Percentiles rank a stretch among this genome's conserved stretches.
phyloP scores from a whole-genome alignment of 306 rosid species.

The Medicago lupulina region DNA sequence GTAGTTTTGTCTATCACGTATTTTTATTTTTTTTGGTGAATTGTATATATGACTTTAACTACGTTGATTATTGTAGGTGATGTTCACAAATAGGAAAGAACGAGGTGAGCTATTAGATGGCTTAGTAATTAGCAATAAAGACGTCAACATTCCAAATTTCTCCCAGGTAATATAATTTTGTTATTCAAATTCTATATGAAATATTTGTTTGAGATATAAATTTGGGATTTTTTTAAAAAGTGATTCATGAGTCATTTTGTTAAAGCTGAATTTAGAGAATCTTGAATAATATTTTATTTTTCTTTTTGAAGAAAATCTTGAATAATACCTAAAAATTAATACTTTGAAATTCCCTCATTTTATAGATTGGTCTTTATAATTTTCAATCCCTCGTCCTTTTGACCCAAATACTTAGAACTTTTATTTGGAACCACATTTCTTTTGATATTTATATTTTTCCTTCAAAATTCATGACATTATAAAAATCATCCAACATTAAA shows the following conservation, averaged over 20 bases:
- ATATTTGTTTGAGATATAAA: no score
- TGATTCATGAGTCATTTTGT: background rate
- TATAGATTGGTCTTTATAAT: no score
- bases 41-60: background rate
- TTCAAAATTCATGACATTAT: background rate
- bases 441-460: background rate
- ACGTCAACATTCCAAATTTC: constrained; percentile 58
- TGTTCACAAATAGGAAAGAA: constrained; percentile 89
- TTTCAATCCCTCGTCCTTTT: background rate
- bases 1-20: no score
- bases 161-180: constrained; percentile 57
- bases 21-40: no score
- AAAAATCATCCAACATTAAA: background rate
- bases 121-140: constrained; percentile 60
- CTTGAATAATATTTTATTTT: no score
- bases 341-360: background rate
- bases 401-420: background rate
- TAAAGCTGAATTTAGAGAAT: background rate
- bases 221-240: no score
- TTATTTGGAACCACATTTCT: background rate
- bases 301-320: no score
- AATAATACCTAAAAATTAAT: background rate
- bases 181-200: background rate
- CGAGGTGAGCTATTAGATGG: constrained; percentile 77
- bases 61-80: constrained; percentile 57